phyloP scores from a whole-genome alignment of 2,329 filamentous ascomycete genomes.

The Pseudogymnoascus sp. region DNA sequence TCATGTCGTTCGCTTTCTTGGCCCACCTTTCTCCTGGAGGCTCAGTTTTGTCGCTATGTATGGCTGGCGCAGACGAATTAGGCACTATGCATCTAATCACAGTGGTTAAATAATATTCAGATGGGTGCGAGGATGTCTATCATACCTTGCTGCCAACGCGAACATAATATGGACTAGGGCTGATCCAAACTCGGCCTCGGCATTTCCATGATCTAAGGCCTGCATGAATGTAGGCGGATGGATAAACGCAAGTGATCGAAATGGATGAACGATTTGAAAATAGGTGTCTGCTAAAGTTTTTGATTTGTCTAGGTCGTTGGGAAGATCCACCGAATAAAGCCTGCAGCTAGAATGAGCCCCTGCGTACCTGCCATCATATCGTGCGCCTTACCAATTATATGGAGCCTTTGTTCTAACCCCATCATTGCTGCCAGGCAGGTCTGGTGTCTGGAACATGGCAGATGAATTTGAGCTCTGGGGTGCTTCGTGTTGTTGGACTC shows the following conservation, averaged over 20 bases:
- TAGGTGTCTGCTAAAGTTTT: background rate
- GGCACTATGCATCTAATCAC: background rate
- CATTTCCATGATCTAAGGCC: conserved; percentile 10
- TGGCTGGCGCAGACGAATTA: background rate
- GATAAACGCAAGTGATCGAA: conserved; percentile 12
- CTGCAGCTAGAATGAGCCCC: background rate
- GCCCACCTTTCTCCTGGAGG: background rate
- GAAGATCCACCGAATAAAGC: background rate
- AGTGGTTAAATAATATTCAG: background rate
- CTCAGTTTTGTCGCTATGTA: background rate
- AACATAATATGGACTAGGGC: conserved; percentile 2
- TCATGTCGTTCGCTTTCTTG: background rate
- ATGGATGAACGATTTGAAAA: conserved; percentile 10
- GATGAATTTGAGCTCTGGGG: background rate
- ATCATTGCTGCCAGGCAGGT: background rate
- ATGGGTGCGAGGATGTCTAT: background rate
- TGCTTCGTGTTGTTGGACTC: background rate
- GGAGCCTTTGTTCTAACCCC: background rate
- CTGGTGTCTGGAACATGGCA: background rate
- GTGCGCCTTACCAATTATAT: background rate
- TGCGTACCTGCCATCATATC: background rate
- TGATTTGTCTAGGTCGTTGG: background rate
- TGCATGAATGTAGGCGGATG: conserved; percentile 15
- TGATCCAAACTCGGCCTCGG: background rate
- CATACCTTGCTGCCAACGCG: conserved; percentile 6